Conservation (phyloP, 2,329 filamentous ascomycete species). For the Cadophora sp. region DNA sequence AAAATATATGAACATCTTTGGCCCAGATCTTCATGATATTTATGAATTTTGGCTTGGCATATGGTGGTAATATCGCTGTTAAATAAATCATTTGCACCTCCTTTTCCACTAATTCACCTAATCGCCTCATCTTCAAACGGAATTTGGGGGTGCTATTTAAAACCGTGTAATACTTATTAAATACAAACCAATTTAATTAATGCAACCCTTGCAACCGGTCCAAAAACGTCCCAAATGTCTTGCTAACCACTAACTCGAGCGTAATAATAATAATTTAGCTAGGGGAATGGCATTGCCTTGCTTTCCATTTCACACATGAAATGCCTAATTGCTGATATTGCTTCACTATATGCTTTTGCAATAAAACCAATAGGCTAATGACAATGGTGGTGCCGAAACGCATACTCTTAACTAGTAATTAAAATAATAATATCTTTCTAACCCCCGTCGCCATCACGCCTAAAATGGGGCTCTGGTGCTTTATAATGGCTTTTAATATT, state of each 20-base stretch:
- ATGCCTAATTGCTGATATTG: slow-evolving; percentile 15
- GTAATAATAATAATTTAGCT: neutral
- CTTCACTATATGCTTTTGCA: slow-evolving; percentile 17
- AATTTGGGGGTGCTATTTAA: slow-evolving; percentile 13
- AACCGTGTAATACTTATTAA: slow-evolving; percentile 4
- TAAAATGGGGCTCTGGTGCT: slow-evolving; percentile 22
- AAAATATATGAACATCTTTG: slow-evolving; percentile 3
- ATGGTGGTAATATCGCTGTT: slow-evolving; percentile 1
- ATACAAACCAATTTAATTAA: slow-evolving; percentile 2
- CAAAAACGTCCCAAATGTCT: slow-evolving; percentile 20
- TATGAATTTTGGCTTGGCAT: slow-evolving; percentile 6
- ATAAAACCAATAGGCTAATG: slow-evolving; percentile 21
- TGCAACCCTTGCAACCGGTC: slow-evolving; percentile 15
- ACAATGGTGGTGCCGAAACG: slow-evolving; percentile 13
- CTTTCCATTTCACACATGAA: neutral
- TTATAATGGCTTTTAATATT: too few species aligned
- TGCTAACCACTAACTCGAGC: neutral
- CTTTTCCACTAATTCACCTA: neutral
- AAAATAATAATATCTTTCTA: slow-evolving; percentile 18
- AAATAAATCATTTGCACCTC: too few species aligned
- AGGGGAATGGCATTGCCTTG: neutral
- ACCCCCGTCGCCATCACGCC: slow-evolving; percentile 6
- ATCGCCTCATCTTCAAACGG: slow-evolving; percentile 13
- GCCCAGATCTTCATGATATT: slow-evolving; percentile 6
- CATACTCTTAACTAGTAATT: slow-evolving; percentile 13